Conservation (phyloP, 345 rosid genomes). For the Brassica carinata region DNA sequence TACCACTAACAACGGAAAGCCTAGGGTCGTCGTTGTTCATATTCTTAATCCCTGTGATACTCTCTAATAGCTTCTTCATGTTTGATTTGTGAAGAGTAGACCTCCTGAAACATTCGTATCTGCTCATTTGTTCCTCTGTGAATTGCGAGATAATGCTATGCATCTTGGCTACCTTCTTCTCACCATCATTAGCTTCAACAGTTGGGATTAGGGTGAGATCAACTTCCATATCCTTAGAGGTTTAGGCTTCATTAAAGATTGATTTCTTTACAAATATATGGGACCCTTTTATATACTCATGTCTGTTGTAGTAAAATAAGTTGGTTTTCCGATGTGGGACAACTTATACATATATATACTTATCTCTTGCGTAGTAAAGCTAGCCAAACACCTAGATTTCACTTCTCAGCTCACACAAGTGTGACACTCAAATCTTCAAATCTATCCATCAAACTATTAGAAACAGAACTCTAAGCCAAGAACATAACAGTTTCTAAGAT, state of each 20-base stretch:
- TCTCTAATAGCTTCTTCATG: neutral
- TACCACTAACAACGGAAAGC: neutral
- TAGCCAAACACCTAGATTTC: neutral
- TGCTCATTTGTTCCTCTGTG: neutral
- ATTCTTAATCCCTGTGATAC: neutral
- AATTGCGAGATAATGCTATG: neutral
- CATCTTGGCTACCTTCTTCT: neutral
- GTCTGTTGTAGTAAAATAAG: neutral
- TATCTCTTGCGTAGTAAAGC: neutral
- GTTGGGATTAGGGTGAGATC: neutral
- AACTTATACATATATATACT: neutral
- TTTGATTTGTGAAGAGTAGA: neutral
- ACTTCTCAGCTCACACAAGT: neutral
- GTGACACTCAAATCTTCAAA: neutral
- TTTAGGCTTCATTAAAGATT: neutral
- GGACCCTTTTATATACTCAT: neutral
- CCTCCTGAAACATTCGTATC: neutral
- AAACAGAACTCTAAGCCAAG: neutral
- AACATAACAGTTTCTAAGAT: neutral
- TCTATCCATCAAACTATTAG: neutral
- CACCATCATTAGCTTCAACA: neutral
- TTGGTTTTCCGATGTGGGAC: neutral
- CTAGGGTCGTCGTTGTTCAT: conserved; percentile 2
- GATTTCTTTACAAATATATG: neutral
- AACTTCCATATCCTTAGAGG: neutral